A percentile compares a stretch with the other conserved stretches of the same genome.
phyloP scores from a whole-genome alignment of 1,284 basidiomycete species.

The Rhodotorula glutinis region DNA sequence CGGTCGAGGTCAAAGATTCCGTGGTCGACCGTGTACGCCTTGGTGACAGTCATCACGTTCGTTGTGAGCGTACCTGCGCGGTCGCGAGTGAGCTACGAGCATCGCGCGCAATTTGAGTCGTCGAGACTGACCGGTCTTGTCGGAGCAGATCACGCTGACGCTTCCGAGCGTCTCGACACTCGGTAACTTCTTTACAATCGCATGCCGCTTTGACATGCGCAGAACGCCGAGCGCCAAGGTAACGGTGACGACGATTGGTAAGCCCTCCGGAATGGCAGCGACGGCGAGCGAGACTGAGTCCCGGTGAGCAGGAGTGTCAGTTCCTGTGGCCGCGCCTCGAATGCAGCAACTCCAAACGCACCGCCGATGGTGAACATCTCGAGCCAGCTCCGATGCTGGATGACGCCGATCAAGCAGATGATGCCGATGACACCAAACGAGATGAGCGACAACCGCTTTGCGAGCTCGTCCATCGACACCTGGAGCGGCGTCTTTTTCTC shows the following conservation, averaged over 20 bases:
- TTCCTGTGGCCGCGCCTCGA: no score
- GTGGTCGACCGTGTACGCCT: conserved; percentile 83
- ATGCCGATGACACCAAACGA: conserved; percentile 91
- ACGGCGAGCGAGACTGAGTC: conserved; percentile 84
- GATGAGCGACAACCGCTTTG: conserved; percentile 81
- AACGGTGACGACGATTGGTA: conserved; percentile 96
- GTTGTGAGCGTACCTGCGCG: conserved; percentile 89
- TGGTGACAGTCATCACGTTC: conserved; percentile 91
- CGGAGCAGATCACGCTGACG: conserved; percentile 92
- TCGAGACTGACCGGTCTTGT: conserved; percentile 75
- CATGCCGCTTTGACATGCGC: conserved; percentile 88
- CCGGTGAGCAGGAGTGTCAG: no score
- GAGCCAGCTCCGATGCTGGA: conserved; percentile 83
- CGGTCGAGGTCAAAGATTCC: conserved; percentile 58
- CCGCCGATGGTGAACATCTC: conserved; percentile 99
- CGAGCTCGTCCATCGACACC: conserved; percentile 92
- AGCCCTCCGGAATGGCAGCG: conserved; percentile 92
- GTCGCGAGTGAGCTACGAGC: no score
- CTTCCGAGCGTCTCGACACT: conserved; percentile 91
- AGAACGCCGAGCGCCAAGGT: conserved; percentile 91
- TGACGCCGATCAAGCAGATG: conserved; percentile 85
- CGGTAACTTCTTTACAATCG: conserved; percentile 94
- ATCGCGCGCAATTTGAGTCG: neutral
- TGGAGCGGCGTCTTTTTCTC: conserved; percentile 92
- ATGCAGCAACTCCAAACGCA: conserved; percentile 45